These are phyloP conservation scores for Sonneratia caseolaris DNA, from an alignment of 345 rosid species.

Conservation along the genomic window DNA sequence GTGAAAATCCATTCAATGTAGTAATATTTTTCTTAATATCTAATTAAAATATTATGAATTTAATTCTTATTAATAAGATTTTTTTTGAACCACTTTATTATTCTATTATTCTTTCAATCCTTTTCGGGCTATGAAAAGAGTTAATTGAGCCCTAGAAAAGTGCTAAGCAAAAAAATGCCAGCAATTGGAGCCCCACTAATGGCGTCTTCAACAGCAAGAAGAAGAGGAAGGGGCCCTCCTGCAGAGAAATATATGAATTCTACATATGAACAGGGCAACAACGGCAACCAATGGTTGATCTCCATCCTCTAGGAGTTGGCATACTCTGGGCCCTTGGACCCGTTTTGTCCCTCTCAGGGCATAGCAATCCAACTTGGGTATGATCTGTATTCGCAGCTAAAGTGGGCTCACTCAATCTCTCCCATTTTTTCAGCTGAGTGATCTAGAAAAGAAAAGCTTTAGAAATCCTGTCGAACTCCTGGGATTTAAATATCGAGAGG, in stretches of 20 bases:
- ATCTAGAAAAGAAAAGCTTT: neutral
- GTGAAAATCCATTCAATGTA: no score
- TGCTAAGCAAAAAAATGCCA: neutral
- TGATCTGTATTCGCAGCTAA: neutral
- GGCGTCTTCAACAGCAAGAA: neutral
- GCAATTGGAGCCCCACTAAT: neutral
- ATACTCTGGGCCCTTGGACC: neutral
- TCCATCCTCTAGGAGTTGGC: neutral
- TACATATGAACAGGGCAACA: neutral
- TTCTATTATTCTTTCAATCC: no score
- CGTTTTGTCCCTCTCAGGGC: neutral
- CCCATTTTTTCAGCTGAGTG: neutral
- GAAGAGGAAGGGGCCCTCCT: neutral
- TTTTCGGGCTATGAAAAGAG: no score
- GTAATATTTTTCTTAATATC: no score
- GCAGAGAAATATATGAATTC: neutral
- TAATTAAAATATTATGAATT: no score
- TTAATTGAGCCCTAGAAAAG: neutral
- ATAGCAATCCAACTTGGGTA: neutral
- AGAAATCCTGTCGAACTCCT: neutral
- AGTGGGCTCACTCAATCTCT: neutral
- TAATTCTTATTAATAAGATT: no score
- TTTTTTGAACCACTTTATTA: no score
- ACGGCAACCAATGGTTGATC: no score
- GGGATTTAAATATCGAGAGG: neutral